phyloP scores from a whole-genome alignment of 2,329 filamentous ascomycete genomes.

The Trichoderma simmonsii region DNA sequence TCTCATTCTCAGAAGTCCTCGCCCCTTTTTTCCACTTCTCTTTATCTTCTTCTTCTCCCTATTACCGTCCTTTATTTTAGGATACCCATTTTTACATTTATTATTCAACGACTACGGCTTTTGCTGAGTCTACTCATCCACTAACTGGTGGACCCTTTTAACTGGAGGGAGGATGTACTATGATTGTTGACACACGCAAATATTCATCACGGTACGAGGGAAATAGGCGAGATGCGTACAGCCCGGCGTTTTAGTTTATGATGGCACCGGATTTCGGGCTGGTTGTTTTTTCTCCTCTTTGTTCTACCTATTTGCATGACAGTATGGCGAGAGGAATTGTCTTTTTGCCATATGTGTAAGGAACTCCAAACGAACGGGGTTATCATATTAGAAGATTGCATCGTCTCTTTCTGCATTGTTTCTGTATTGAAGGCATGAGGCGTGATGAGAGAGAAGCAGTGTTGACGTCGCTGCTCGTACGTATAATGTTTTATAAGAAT shows the following conservation, averaged over 20 bases:
- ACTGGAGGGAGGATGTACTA: conserved; percentile 21
- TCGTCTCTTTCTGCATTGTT: neutral
- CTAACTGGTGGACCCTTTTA: neutral
- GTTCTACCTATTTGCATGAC: conserved; percentile 6
- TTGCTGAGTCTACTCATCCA: neutral
- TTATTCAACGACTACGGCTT: neutral
- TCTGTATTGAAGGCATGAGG: neutral
- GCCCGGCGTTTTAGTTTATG: conserved; percentile 26
- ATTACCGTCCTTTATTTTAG: conserved; percentile 10
- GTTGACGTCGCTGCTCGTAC: neutral
- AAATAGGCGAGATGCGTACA: conserved; percentile 24
- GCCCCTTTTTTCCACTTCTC: neutral
- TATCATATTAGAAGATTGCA: neutral
- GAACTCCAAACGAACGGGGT: neutral
- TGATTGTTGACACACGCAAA: conserved; percentile 20
- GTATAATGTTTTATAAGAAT: conserved; percentile 5
- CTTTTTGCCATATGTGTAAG: neutral
- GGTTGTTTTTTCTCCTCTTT: neutral
- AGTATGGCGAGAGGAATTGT: neutral
- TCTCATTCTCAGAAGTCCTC: no score
- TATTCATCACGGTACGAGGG: conserved; percentile 22
- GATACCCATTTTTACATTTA: conserved; percentile 15
- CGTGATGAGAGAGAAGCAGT: neutral
- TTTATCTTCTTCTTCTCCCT: neutral
- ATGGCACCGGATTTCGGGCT: neutral